Evolutionary conservation across 306 rosid genomes (phyloP).

Genomic region (Cucurbita pepo): DNA sequence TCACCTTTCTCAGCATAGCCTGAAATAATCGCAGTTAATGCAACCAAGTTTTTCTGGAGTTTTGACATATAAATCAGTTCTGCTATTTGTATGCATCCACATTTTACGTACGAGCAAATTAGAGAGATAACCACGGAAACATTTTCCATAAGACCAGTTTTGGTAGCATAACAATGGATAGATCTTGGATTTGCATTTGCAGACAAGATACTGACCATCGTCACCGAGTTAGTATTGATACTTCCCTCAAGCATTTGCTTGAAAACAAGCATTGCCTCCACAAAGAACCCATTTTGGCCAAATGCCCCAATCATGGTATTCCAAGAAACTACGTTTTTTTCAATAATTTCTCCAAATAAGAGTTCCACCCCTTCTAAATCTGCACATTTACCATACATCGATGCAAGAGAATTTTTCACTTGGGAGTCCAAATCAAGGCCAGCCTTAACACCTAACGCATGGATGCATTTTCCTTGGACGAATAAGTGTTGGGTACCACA

Average conservation of each 20-base stretch:
- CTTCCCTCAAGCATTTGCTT: neutral
- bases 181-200: neutral
- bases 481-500: neutral
- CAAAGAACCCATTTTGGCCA: neutral
- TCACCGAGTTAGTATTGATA: neutral
- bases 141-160: neutral
- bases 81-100: neutral
- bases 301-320: slow-evolving; percentile 1
- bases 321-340: neutral
- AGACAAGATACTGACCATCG: neutral
- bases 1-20: neutral
- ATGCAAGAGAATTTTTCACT: neutral
- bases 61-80: neutral
- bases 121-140: neutral
- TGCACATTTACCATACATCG: neutral
- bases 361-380: neutral
- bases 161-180: slow-evolving; percentile 1
- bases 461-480: neutral
- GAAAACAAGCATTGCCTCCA: neutral
- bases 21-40: neutral
- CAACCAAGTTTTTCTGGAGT: neutral
- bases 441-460: neutral
- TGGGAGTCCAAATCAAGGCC: neutral
- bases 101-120: neutral
- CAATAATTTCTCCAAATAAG: neutral